Base-by-base conservation (phyloP, 2,329 filamentous ascomycete species). In the Cytospora leucostoma region DNA sequence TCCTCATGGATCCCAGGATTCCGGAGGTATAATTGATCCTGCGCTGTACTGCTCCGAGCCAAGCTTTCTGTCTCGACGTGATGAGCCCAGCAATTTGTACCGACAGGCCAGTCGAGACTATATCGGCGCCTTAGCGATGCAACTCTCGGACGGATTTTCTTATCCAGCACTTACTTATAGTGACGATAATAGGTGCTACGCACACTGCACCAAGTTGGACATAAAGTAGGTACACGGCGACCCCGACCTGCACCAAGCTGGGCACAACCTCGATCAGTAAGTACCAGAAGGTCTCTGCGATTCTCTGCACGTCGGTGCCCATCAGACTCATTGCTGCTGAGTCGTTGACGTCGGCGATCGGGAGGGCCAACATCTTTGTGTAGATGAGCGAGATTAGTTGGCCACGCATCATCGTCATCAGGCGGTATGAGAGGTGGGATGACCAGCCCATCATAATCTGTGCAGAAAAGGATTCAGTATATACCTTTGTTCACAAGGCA, bases 1-100 rank as follows among this genome's bases (percentile, higher is more conserved):
- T 78, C 66, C 82, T 83, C 73, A 84, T 82, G 19, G 77, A 78
- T 4, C 75, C 76, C 0, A 84, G 72, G 67, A 82, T 78, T 5
- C 76, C 75, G 7, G 79, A 74, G 0, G 81, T 84, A 17, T 77
- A 76, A 7, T 76, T 78, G 21, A 84, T 78, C 3, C 82, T 78
- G 33, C 73, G 73, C 67, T 84, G 76, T 17, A 82, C 81, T 11
- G 80, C 80, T 53, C 79, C 74, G 38, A 84, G 74, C 82, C 82
- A 84, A 17, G 71, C 68, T 7, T 75, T 76, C 62, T 82, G 80
- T 49, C 69, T 74, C 61, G 72, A 65, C n/a, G 74, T 71, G 38
- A 61, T 61, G 10, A 12, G 5, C 7, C 35, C 27, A 19, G 19
- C 72, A 78, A 52, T 71, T 17, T 74, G 72, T 13, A 68, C 65